Evolutionary conservation across 768 basidiomycete genomes (phyloP).

Genomic region (Russula virescens): DNA sequence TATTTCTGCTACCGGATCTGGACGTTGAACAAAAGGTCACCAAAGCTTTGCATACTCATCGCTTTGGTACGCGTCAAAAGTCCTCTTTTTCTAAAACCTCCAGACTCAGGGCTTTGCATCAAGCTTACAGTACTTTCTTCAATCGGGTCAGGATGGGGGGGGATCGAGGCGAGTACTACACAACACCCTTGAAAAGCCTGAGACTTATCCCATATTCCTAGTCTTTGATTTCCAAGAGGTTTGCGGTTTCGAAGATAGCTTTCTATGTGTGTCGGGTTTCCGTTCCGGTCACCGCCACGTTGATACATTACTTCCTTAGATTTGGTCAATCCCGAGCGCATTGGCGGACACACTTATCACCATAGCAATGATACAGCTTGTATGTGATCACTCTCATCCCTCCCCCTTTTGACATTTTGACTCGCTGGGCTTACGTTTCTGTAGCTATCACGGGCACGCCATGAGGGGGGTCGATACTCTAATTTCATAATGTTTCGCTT

Average conservation of each 20-base stretch:
- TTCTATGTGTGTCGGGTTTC: neutral
- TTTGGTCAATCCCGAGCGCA: slow-evolving; percentile 10
- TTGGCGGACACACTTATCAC: slow-evolving; percentile 15
- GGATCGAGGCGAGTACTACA: neutral
- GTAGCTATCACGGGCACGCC: neutral
- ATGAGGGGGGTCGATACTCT: neutral
- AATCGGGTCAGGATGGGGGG: slow-evolving; percentile 10
- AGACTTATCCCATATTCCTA: too few species aligned
- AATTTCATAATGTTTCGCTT: slow-evolving; percentile 22
- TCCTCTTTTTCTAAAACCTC: too few species aligned
- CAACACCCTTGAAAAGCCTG: too few species aligned
- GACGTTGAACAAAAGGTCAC: slow-evolving; percentile 18
- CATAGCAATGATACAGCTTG: slow-evolving; percentile 7
- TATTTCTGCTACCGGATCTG: slow-evolving; percentile 33
- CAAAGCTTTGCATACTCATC: neutral
- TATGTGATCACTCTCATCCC: neutral
- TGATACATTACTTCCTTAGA: neutral
- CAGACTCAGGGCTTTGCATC: neutral
- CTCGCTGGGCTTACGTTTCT: neutral
- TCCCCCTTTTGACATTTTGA: too few species aligned
- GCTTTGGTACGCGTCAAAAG: neutral
- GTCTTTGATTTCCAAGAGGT: too few species aligned
- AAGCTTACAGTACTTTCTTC: neutral
- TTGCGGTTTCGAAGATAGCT: neutral
- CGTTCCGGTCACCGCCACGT: neutral